Base-by-base conservation (phyloP, 495 filamentous ascomycete species). In the Penicillium longicatenatum region DNA sequence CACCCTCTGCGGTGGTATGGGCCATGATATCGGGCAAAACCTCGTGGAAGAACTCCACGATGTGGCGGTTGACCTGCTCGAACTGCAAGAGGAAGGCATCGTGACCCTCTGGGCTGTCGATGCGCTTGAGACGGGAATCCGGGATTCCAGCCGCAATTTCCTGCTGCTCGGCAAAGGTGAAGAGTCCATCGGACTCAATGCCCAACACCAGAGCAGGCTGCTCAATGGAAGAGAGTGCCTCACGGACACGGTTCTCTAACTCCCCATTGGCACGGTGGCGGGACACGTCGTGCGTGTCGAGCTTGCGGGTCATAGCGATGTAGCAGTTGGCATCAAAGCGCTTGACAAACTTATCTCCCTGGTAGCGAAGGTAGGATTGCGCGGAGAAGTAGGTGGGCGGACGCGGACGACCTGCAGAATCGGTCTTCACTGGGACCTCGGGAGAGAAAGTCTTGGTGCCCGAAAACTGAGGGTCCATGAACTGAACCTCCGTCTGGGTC, bases 271-370 rank as follows among this genome's bases (percentile, higher is more conserved):
- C 70, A 19, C 92, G 86, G 60, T 86, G 80, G 21, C 92, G 83
- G 20, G 90, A 92, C 26, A 98, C 84, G 68, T 98, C 94, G 69
- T 98, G 94, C 3, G 94, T 98, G 66, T 98, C 94, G n/a, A 98
- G 86, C 73, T 98, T 98, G 57, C 94, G 90, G 6, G 94, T 98
- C 70, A 98, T 97, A 58, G 94, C 92, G 55, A 98, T 98, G 75
- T 98, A 98, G 77, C 94, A 98, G 69, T 98, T 98, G 60, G 91
- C 89, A 73, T 98, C 94, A 68, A 97, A 98, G 7, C 94, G 87
- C 67, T 91, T 92, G 59, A 97, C 93, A 68, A 98, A 98, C 72
- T 98, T 98, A 53, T 87, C 83, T 42, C 90, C 93, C 75, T 98
- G 94, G 73, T 98, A 98, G n/a, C 94, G 89, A 7, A 98, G 88